These are phyloP conservation scores for Acorus calamus DNA, from an alignment of 106 monocot genomes.

Conservation along the genomic window DNA sequence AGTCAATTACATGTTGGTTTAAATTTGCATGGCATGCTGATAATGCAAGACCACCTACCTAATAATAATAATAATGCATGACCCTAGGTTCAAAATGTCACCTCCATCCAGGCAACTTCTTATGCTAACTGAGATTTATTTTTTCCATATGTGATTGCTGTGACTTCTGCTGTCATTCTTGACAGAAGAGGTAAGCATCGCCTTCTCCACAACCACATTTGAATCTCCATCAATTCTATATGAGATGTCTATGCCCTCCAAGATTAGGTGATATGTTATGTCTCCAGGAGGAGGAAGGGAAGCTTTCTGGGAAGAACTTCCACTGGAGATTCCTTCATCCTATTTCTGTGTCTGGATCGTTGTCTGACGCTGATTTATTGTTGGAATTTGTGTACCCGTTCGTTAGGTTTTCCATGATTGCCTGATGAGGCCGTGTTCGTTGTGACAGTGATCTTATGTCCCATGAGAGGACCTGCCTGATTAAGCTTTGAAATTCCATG, in stretches of 20 bases:
- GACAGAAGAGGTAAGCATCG: constrained; percentile 8
- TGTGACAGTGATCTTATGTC: constrained; percentile 88
- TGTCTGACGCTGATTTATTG: not conserved
- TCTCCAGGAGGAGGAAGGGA: not conserved
- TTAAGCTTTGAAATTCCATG: constrained; percentile 51
- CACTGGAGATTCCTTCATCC: not conserved
- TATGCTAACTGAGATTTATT: no score
- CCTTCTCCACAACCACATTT: constrained; percentile 56
- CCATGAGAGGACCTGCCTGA: constrained; percentile 75
- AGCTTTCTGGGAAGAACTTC: not conserved
- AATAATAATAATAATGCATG: no score
- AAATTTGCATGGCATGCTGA: no score
- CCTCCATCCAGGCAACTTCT: no score
- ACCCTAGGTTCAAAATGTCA: no score
- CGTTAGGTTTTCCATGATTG: not conserved
- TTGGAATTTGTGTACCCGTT: not conserved
- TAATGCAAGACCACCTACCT: no score
- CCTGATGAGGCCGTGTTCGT: constrained; percentile 37
- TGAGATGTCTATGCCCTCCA: constrained; percentile 71
- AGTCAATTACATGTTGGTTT: no score
- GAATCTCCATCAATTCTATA: constrained; percentile 49
- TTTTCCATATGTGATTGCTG: no score
- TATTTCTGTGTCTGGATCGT: constrained; percentile 3
- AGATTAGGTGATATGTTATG: constrained; percentile 53
- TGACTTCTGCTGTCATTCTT: no score